Evolutionary conservation across 2,329 filamentous ascomycete genomes (phyloP).

Genomic region (Nectriaceae sp.): DNA sequence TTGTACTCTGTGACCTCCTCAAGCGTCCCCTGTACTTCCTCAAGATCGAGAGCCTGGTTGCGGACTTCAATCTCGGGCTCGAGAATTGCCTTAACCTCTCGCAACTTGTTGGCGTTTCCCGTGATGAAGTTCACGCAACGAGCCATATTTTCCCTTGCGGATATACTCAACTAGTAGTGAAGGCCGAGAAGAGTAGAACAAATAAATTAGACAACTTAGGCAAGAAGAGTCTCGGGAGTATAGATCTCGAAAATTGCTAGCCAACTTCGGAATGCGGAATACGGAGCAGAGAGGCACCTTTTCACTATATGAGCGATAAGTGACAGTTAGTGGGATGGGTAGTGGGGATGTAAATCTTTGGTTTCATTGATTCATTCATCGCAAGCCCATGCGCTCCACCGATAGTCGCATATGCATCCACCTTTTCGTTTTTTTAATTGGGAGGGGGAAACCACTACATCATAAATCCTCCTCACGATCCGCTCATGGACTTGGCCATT

Average conservation of each 20-base stretch:
- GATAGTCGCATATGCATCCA: not conserved
- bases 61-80: slow-evolving; percentile 71
- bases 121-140: slow-evolving; percentile 85
- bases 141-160: slow-evolving; percentile 37
- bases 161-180: not conserved
- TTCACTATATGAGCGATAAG: too few relatives aligned
- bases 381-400: not conserved
- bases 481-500: not conserved
- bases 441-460: too few relatives aligned
- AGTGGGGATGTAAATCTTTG: too few relatives aligned
- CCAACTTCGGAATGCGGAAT: too few relatives aligned
- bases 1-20: slow-evolving; percentile 92
- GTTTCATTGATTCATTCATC: too few relatives aligned
- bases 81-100: slow-evolving; percentile 86
- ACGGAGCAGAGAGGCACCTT: too few relatives aligned
- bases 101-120: slow-evolving; percentile 91
- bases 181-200: too few relatives aligned
- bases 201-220: too few relatives aligned
- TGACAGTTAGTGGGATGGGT: too few relatives aligned
- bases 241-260: too few relatives aligned
- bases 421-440: not conserved
- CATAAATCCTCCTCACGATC: too few relatives aligned
- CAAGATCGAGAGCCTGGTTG: slow-evolving; percentile 75
- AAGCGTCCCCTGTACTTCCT: slow-evolving; percentile 88
- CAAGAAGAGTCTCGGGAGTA: too few relatives aligned